Evolutionary conservation across 106 monocot species (phyloP), one percentile per base, ranked within the genome.

Genomic region (Phalaenopsis aphrodite): DNA sequence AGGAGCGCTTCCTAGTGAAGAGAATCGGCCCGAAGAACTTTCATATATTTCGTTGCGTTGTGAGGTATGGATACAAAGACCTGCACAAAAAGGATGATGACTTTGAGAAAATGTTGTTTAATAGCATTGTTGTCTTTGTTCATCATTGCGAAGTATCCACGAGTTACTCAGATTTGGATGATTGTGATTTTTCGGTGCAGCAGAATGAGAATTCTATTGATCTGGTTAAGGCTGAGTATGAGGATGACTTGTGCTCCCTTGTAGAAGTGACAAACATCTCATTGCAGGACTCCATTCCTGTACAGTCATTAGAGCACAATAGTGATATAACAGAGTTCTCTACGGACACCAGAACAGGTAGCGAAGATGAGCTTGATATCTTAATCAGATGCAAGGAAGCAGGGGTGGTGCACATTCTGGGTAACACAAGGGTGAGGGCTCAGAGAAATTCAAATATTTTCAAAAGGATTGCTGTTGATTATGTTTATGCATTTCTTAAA

Each of bases 351-450:
- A 42, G 80, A 1, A 84, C 81, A 3, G 81, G 55, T 0, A 83
- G 78, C n/a, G 86, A 81, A 15, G 95, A 88, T 11, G 95, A 92
- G 66, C 10, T 88, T 61, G 95, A 90, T 64, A 92, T 90, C 85
- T 79, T 95, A 79, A 92, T 84, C 81, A 48, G 76, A 72, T 95
- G 91, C 68, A 86, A 85, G 81, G 91, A 94, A 10, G 84, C 91
- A 0, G 94, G 94, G 39, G 91, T 94, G 74, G 95, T 95, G 82
- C 95, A 95, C 77, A 95, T 95, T n/a, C 75, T 92, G 38, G 95
- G 95, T 68, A 90, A 95, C 78, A 95, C 95, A 0, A 77, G 90
- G 30, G 78, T 95, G 66, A 87, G 87, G 68, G 88, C 95, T 12
- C 81, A 82, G 38, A 86, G 88, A 61, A 87, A 88, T 65, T 92